Conservation (phyloP, 768 basidiomycete genomes). For the Lentinula sp. region DNA sequence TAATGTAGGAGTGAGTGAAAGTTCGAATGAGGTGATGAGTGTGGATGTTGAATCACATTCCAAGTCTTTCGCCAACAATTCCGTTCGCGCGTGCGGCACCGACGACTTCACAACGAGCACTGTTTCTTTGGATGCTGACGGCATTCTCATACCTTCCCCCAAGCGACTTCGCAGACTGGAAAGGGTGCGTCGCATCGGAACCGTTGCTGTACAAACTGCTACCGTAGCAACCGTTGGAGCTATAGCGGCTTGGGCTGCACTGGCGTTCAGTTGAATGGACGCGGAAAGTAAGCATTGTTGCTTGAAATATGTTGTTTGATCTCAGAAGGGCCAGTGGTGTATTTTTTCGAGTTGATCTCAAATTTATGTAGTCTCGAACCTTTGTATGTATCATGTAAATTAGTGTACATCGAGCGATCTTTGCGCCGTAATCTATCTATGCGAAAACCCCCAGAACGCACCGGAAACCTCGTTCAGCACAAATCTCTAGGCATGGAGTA, state of each 20-base stretch:
- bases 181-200: slow-evolving; percentile 38
- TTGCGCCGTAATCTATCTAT: too few relatives aligned
- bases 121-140: not conserved
- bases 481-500: too few relatives aligned
- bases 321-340: not conserved
- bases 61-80: not conserved
- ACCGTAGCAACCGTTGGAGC: slow-evolving; percentile 63
- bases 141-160: not conserved
- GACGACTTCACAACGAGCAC: not conserved
- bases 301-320: too few relatives aligned
- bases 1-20: not conserved
- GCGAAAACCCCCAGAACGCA: too few relatives aligned
- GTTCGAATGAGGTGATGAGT: not conserved
- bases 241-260: slow-evolving; percentile 65
- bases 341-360: too few relatives aligned
- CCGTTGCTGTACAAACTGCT: slow-evolving; percentile 49
- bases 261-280: slow-evolving; percentile 48
- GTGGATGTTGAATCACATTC: not conserved
- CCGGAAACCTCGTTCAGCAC: too few relatives aligned
- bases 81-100: not conserved
- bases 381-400: not conserved
- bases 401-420: not conserved
- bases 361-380: not conserved
- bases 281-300: not conserved
- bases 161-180: not conserved